These are phyloP conservation scores for Delonix regia DNA, from an alignment of 306 rosid species.

Conservation along the genomic window DNA sequence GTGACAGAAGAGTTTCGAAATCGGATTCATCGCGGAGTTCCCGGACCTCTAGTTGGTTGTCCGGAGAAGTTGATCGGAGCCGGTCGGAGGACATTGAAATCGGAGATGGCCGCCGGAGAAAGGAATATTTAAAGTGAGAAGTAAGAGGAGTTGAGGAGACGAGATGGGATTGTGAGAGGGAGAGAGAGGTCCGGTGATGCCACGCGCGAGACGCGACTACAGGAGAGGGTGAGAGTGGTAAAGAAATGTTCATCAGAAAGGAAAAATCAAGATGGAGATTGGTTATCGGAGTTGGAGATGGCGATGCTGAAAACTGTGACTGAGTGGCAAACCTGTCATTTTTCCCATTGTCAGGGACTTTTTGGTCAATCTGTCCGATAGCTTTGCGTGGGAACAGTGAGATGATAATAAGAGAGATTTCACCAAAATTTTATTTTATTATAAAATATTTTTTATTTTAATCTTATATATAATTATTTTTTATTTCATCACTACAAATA, in stretches of 20 bases:
- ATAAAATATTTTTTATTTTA: no score
- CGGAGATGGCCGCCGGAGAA: slow-evolving; percentile 33
- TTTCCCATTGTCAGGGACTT: neutral
- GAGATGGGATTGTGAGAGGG: neutral
- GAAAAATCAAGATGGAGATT: neutral
- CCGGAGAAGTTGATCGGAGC: slow-evolving; percentile 29
- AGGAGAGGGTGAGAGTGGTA: slow-evolving; percentile 28
- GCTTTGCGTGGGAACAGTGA: neutral
- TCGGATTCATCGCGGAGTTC: slow-evolving; percentile 70
- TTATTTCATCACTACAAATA: no score
- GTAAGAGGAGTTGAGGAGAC: neutral
- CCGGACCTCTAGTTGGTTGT: neutral
- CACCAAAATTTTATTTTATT: no score
- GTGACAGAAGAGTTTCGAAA: slow-evolving; percentile 58
- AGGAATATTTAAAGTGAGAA: slow-evolving; percentile 38
- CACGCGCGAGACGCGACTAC: slow-evolving; percentile 38
- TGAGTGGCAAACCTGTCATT: neutral
- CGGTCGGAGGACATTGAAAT: slow-evolving; percentile 43
- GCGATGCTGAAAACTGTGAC: neutral
- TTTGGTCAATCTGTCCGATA: neutral
- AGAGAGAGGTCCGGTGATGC: slow-evolving; percentile 21
- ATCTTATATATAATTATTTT: no score
- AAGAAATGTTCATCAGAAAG: slow-evolving; percentile 11
- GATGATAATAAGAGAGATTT: no score
- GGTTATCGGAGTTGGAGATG: neutral